A percentile compares a stretch with the other conserved stretches of the same genome.
phyloP scores from a whole-genome alignment of 306 rosid genomes.

The Fragaria nilgerrensis region DNA sequence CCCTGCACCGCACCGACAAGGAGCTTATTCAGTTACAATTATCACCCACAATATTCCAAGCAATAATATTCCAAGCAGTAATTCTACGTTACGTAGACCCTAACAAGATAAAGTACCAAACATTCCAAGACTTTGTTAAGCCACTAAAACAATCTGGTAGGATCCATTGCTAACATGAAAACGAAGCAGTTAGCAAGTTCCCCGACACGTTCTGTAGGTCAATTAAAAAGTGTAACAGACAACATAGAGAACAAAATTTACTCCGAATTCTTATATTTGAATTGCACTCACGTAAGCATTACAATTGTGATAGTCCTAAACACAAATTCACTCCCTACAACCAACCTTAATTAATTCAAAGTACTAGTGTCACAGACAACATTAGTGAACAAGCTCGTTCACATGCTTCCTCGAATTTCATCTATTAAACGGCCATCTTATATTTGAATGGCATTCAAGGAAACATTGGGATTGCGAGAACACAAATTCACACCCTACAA shows the following conservation, averaged over 20 bases:
- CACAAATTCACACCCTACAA: background rate
- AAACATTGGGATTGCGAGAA: background rate
- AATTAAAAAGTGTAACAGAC: background rate
- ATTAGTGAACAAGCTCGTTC: background rate
- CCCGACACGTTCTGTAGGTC: background rate
- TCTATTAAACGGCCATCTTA: background rate
- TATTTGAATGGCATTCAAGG: background rate
- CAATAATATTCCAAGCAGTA: slow-evolving; percentile 7
- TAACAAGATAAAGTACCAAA: background rate
- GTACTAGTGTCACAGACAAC: background rate
- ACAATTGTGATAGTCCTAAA: background rate
- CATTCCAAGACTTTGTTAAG: background rate
- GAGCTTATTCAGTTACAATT: background rate
- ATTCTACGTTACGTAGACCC: background rate
- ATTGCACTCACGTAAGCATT: background rate
- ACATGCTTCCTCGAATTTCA: background rate
- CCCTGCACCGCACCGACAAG: slow-evolving; percentile 39
- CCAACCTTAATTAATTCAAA: too few species aligned
- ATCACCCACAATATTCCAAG: slow-evolving; percentile 5
- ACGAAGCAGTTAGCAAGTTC: background rate
- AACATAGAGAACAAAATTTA: background rate
- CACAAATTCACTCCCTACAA: too few species aligned
- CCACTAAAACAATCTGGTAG: background rate
- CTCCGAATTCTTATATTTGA: background rate
- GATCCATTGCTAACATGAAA: background rate